phyloP scores from a whole-genome alignment of 495 filamentous ascomycete species.

The Usnea hakonensis region DNA sequence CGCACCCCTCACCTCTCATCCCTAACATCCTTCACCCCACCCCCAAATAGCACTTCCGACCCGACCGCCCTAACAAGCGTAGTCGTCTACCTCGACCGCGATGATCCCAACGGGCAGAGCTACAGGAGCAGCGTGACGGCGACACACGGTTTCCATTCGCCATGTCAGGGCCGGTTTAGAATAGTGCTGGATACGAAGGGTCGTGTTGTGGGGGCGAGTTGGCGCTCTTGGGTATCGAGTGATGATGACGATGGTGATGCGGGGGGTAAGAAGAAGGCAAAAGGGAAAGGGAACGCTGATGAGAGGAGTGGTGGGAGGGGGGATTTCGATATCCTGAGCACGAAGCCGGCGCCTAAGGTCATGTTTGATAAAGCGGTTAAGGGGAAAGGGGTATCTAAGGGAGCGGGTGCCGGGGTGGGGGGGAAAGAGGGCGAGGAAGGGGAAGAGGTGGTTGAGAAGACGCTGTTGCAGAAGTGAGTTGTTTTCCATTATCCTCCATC shows the following conservation, averaged over 20 bases:
- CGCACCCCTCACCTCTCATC: conserved; percentile 11
- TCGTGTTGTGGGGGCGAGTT: conserved; percentile 1
- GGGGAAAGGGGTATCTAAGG: neutral
- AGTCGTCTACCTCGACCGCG: neutral
- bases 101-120: neutral
- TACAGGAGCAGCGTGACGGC: conserved; percentile 10
- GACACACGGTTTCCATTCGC: conserved; percentile 10
- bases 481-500: too few relatives aligned
- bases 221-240: neutral
- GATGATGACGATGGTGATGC: neutral
- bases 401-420: neutral
- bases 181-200: conserved; percentile 4
- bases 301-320: neutral
- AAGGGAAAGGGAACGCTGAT: neutral
- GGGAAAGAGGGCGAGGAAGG: conserved; percentile 2
- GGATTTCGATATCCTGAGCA: conserved; percentile 16
- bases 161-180: conserved; percentile 12
- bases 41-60: conserved; percentile 9
- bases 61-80: neutral
- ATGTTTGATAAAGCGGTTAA: conserved; percentile 11
- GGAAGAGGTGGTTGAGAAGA: conserved; percentile 20
- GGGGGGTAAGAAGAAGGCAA: neutral
- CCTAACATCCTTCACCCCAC: conserved; percentile 9
- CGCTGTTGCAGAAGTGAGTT: conserved; percentile 23
- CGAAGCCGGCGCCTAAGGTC: conserved; percentile 2